Base-by-base conservation (phyloP, 345 rosid genomes). In the Eucalyptus caleyi region DNA sequence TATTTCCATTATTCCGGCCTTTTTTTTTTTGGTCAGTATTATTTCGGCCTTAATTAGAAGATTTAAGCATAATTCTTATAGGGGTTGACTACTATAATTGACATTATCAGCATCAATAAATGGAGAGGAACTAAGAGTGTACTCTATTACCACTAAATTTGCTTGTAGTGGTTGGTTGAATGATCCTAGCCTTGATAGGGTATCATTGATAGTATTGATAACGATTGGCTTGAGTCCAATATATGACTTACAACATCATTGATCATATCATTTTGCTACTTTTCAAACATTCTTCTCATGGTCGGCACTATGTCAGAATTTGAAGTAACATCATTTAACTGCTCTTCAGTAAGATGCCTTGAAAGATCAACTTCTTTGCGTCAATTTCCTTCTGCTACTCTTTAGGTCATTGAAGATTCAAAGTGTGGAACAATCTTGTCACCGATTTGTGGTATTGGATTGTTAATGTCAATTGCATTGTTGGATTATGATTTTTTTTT, bases 221-320 rank as follows among this genome's bases (percentile, higher is more conserved):
- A 62, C 34, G 8, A 13, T 62, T 0, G 1, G 9, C 16, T 30
- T 14, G 7, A 6, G 15, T 62, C 18, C 0, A 62, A 0, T 14
- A 11, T 62, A 13, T 30, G 4, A 62, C 34, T 62, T 2, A 30
- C 9, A 12, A 62, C 7, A 12, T 62, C n/a, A 13, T 53, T 53
- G 15, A 30, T 24, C 62, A 56, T 56, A 56, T 56, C 62, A 24
- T 23, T 56, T 24, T 56, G 5, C 26, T 53, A 53, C 59, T 1
- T 53, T 53, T 53, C 2, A 1, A 53, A 8, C 24, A 19, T 53
- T 53, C 1, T 53, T 53, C 24, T 19, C 26, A 8, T 53, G 59
- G 24, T 59, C 24, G 2, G 0, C 59, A 53, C 24, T 2, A 19
- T 53, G 59, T 0, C 26, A 53, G 2, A 19, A 53, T 19, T 53